Evolutionary conservation across 805 yeast genomes (phyloP).

Genomic region (Hanseniaspora occidentalis): DNA sequence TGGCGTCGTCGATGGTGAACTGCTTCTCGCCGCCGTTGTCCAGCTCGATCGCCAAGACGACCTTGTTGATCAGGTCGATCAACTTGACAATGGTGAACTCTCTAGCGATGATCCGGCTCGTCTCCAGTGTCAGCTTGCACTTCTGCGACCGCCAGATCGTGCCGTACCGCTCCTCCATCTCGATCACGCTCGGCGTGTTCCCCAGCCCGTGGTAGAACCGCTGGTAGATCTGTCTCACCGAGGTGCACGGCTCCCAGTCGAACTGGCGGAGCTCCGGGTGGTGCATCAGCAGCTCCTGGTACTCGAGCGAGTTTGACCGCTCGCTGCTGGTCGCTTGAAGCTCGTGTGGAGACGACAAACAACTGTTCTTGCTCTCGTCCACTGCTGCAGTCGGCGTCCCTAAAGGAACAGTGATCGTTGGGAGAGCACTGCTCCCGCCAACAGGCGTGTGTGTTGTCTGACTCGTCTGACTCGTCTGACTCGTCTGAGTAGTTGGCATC

Average conservation of each 20-base stretch:
- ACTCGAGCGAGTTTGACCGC: background rate
- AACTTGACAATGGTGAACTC: slow-evolving; percentile 1
- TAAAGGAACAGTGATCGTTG: too few species aligned
- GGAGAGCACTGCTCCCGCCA: too few species aligned
- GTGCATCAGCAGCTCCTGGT: background rate
- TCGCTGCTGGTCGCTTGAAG: too few species aligned
- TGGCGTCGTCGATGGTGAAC: slow-evolving; percentile 1
- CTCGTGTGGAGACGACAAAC: too few species aligned
- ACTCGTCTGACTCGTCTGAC: too few species aligned
- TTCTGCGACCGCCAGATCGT: slow-evolving; percentile 1
- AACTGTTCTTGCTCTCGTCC: too few species aligned
- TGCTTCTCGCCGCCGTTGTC: background rate
- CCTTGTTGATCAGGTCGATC: background rate
- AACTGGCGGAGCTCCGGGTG: background rate
- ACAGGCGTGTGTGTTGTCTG: too few species aligned
- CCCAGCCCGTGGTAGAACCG: background rate
- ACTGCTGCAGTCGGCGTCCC: too few species aligned
- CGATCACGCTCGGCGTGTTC: slow-evolving; percentile 1
- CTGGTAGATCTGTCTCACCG: slow-evolving; percentile 1
- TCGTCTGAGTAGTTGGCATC: too few species aligned
- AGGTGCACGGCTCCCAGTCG: background rate
- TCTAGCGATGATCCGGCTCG: slow-evolving; percentile 1
- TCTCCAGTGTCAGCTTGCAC: background rate
- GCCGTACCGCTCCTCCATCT: background rate
- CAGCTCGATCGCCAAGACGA: background rate